Base-by-base conservation (phyloP, 2,329 filamentous ascomycete species). In the Fusarium buxicola region DNA sequence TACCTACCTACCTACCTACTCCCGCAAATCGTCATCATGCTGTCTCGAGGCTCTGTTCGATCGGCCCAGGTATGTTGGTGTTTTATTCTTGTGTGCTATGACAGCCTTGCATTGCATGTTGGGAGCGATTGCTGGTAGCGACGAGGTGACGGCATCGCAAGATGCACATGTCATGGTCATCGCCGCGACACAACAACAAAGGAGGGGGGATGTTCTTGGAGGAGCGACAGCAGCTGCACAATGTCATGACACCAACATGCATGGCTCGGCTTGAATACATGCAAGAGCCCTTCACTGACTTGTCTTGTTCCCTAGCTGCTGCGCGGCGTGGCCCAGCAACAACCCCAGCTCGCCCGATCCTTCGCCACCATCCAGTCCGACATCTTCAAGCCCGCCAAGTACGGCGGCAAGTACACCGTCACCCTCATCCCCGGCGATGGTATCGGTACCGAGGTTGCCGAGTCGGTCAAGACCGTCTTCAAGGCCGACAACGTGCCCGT, bases 311-410 rank as follows among this genome's bases (percentile, higher is more conserved):
- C 58, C 13, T 68, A 87, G 84, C 79, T 83, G 78, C 79, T 86
- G 71, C 80, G 82, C 75, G 76, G 82, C 75, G 77, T 80, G 65
- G 80, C 82, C 68, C 77, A 72, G 72, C 77, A 77, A 68, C 80
- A 77, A 71, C 79, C 80, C 69, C 78, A 78, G 69, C 73, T 76
- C 67, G 76, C 80, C 58, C 84, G 85, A 76, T 80, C 81, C 72
- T 89, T 93, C 78, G 92, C 92, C 72, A 96, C 92, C 66, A 84
- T 97, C 72, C 88, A 93, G 81, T 91, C 91, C 78, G 95, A 98
- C 81, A 94, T 98, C 81, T 97, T 98, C 88, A 97, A 97, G 87
- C 94, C 94, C 72, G 93, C 94, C 83, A 95, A 98, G 86, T 98
- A 94, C 80, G 95, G 95, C 79, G 92, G 94, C 83, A 99, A 98